Base-by-base conservation (phyloP, 768 basidiomycete genomes). In the Pleurotus pulmonarius region DNA sequence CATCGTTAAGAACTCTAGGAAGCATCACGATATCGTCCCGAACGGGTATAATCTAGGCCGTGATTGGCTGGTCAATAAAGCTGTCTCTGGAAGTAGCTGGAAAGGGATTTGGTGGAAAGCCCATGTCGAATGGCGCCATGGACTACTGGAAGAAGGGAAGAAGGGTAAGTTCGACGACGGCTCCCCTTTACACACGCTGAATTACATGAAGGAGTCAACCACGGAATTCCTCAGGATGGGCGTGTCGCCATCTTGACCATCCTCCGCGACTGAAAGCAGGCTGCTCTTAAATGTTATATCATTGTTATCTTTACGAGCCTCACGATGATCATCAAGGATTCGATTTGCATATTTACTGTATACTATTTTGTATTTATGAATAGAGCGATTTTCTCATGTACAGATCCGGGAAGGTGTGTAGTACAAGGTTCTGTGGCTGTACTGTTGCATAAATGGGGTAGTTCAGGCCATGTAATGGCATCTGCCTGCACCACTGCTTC, bases 11-110 rank as follows among this genome's bases (percentile, higher is more conserved):
- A 76, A 88, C 60, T 86, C 83, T 1, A 73, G 73, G 13, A 82
- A 80, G 62, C 74, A 84, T 56, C 92, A 94, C 65, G 85, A 76
- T 66, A 93, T 94, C 53, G 78, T 83, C 9, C 81, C 82, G 4
- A 71, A 94, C 59, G 92, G 92, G 1, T 94, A 93, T 66, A 92
- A 94, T 64, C 15, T 61, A 58, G 92, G 92, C 7, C 83, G 92
- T 8, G 87, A 94, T 71, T 85, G 80, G 73, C 72, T 94, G 51
- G 90, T 94, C 15, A 74, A 80, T 43, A 81, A 74, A 6, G 92
- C 92, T 8, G 62, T 80, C 13, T 69, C 75, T 2, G 87, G 86
- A 18, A 78, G 81, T 39, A 72, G 75, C 16, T 88, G 85, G 81
- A 80, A 80, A 34, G 80, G 83, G 3, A 76, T 80, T 56, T 83